Evolutionary conservation across 2,329 filamentous ascomycete genomes (phyloP).

Genomic region (Pyrenochaeta sp.): DNA sequence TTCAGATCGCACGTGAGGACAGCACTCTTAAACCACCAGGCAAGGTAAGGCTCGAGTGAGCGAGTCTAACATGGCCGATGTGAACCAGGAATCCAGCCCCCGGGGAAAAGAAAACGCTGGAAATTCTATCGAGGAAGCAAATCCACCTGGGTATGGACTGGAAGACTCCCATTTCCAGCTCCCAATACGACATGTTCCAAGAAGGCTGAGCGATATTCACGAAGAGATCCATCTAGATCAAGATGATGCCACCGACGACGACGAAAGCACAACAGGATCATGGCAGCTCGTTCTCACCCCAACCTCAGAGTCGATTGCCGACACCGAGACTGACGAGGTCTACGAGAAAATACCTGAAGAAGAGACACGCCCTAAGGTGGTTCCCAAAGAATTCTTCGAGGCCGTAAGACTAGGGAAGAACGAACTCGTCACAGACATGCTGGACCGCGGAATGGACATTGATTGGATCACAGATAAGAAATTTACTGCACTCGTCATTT

Average conservation of each 20-base stretch:
- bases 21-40: too few species aligned
- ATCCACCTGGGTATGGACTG: not conserved
- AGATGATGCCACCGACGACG: not conserved
- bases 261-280: not conserved
- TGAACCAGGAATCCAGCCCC: too few species aligned
- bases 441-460: constrained; percentile 15
- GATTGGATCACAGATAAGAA: constrained; percentile 13
- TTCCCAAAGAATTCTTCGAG: constrained; percentile 7
- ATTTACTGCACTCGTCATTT: constrained; percentile 16
- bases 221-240: not conserved
- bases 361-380: not conserved
- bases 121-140: too few species aligned
- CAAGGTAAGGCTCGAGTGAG: too few species aligned
- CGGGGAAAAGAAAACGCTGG: too few species aligned
- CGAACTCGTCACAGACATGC: constrained; percentile 4
- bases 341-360: not conserved
- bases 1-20: too few species aligned
- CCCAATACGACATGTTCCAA: not conserved
- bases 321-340: not conserved
- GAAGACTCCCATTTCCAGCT: constrained; percentile 1
- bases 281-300: not conserved
- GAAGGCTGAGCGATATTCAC: constrained; percentile 5
- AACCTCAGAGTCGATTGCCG: not conserved
- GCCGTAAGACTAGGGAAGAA: constrained; percentile 16
- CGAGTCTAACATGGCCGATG: too few species aligned